These are phyloP conservation scores for Neolentinus lepideus DNA, from an alignment of 1,284 basidiomycete species.

Conservation along the genomic window DNA sequence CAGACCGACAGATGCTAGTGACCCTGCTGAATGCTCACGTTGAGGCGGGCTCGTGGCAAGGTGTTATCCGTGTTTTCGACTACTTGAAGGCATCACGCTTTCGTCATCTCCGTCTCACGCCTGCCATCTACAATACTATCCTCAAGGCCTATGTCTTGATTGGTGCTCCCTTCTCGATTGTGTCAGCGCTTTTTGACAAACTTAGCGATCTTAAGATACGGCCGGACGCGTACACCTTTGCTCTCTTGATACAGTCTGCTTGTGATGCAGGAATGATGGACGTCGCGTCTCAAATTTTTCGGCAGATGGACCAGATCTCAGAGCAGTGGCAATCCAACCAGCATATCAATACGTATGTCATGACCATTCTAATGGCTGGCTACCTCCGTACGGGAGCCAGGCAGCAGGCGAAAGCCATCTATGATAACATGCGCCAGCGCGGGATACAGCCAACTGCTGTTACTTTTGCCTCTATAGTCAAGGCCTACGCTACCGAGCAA, in stretches of 20 bases:
- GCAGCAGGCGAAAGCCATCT: slow-evolving; percentile 56
- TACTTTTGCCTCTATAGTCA: slow-evolving; percentile 69
- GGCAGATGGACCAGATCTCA: slow-evolving; percentile 51
- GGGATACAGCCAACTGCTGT: slow-evolving; percentile 66
- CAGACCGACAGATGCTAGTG: slow-evolving; percentile 60
- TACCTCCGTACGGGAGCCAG: slow-evolving; percentile 59
- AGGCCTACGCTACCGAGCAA: slow-evolving; percentile 46
- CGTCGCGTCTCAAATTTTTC: slow-evolving; percentile 62
- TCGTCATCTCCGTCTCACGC: slow-evolving; percentile 32
- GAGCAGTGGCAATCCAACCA: slow-evolving; percentile 29
- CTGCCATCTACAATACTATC: slow-evolving; percentile 71
- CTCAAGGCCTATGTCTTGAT: slow-evolving; percentile 83
- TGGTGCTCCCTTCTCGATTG: slow-evolving; percentile 67
- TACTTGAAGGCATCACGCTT: slow-evolving; percentile 43
- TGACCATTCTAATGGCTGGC: slow-evolving; percentile 84
- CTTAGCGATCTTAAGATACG: slow-evolving; percentile 42
- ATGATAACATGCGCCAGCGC: slow-evolving; percentile 67
- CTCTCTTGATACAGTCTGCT: slow-evolving; percentile 78
- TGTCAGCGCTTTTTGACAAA: slow-evolving; percentile 58
- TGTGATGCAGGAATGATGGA: slow-evolving; percentile 70
- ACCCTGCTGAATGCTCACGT: slow-evolving; percentile 83
- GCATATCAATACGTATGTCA: slow-evolving; percentile 50
- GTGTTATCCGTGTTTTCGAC: slow-evolving; percentile 68
- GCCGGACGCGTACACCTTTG: slow-evolving; percentile 67
- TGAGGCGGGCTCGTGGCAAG: slow-evolving; percentile 74